phyloP scores from a whole-genome alignment of 2,329 filamentous ascomycete species.

The Diplodia seriata region DNA sequence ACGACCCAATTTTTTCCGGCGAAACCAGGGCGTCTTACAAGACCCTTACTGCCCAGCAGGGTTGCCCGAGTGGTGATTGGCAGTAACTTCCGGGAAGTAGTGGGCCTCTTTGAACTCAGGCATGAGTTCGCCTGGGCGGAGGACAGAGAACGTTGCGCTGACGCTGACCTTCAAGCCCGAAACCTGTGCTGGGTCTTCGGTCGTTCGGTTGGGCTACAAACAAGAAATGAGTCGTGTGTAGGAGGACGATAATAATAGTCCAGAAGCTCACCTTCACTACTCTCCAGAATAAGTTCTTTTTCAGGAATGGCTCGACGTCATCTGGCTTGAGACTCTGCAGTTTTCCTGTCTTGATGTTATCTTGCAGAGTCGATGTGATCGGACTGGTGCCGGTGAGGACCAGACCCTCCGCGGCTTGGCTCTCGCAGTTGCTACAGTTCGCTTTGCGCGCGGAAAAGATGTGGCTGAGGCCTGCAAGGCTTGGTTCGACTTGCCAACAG shows the following conservation, averaged over 20 bases:
- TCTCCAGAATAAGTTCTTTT: neutral
- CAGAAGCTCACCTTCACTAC: neutral
- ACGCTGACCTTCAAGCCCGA: neutral
- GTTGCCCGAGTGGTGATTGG: neutral
- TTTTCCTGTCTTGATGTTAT: neutral
- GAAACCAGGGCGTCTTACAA: no score
- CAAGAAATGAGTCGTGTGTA: no score
- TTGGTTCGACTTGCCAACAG: neutral
- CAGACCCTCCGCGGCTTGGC: neutral
- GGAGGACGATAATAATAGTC: no score
- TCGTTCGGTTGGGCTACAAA: neutral
- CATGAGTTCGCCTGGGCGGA: neutral
- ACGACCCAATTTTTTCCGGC: no score
- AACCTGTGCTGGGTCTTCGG: neutral
- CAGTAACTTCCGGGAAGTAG: neutral
- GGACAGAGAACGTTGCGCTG: neutral
- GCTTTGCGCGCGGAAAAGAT: neutral
- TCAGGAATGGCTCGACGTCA: neutral
- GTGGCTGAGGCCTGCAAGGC: neutral
- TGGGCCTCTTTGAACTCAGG: neutral
- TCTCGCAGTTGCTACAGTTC: neutral
- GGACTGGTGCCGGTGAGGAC: neutral
- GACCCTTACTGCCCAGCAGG: no score
- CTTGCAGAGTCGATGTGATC: neutral
- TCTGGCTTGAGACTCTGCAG: neutral